A percentile compares a stretch with the other conserved stretches of the same genome.
phyloP scores from a whole-genome alignment of 176 grass and related monocot species.

The Carex myosuroides region DNA sequence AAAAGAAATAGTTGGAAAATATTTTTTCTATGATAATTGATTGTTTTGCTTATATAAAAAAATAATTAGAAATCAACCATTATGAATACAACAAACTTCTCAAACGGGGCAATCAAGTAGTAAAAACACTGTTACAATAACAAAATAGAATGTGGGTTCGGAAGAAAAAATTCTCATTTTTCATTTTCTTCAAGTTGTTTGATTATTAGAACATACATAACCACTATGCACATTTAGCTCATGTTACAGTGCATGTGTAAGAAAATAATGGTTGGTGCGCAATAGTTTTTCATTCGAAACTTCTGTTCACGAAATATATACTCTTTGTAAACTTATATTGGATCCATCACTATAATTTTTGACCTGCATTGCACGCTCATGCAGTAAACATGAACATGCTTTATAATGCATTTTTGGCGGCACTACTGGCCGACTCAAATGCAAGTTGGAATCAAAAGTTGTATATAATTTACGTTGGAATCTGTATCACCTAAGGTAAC shows the following conservation, averaged over 20 bases:
- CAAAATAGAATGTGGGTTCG: no score
- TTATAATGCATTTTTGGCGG: neutral
- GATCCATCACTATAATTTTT: neutral
- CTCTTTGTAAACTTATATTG: neutral
- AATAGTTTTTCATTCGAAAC: neutral
- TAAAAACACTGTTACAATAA: no score
- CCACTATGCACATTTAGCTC: neutral
- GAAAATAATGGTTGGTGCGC: neutral
- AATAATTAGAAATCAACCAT: no score
- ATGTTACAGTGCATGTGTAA: neutral
- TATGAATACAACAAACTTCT: no score
- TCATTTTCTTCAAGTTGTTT: neutral
- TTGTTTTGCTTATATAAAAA: no score
- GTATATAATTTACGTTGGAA: no score
- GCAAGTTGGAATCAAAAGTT: no score
- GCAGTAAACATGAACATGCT: neutral
- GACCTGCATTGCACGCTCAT: no score
- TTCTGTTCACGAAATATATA: neutral
- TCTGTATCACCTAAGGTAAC: no score
- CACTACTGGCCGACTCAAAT: neutral
- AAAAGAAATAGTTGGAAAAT: no score
- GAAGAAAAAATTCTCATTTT: neutral
- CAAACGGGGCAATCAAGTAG: no score
- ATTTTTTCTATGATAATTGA: no score
- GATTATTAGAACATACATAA: neutral